Evolutionary conservation across 805 yeast genomes (phyloP), one percentile per base, ranked within the genome.

Genomic region (Maudiozyma serrabonitensis): DNA sequence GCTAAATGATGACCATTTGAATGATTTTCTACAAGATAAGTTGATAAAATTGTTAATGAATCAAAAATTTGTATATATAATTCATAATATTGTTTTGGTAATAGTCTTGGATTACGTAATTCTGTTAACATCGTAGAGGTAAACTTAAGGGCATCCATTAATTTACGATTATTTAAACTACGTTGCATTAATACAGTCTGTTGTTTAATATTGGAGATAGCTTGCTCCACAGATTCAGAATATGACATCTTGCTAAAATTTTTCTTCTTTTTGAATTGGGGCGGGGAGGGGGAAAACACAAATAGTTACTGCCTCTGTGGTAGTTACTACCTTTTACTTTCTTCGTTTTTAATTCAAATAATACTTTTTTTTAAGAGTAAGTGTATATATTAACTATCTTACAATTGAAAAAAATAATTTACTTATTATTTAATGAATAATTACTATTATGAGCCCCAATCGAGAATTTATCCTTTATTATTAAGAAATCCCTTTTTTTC

Each of bases 11-110:
- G 87, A 21, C 42, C 42, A 48, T 76, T 74, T 12, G 82, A 80
- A 60, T 87, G 90, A 50, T 77, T 77, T 28, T 79, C 85, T 48
- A 76, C 74, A 52, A 93, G 69, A 59, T 81, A 85, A 6, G 71
- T 69, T 0, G 89, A 77, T 37, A 93, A 71, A 40, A 75, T 68
- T 37, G 84, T 83, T 62, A 93, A 70, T 0, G 95, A 84, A 67
- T 93, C 98, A 59, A 82, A 90, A 2, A 85, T 82, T 44, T 84
- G 73, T 54, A 86, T 84, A 69, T 91, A 93, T 42, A 93, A 69
- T 66, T 90, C 98, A 65, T 93, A 93, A 35, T 48, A 93, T 65
- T 87, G 90, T 63, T 89, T 89, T 0, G 99, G 97, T 2, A 87
- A 75, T 51, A 88, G 71, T 44, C 74, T 53, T 46, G 83, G 79